Evolutionary conservation across 2,329 filamentous ascomycete species (phyloP).

Genomic region (Colletotrichum tofieldiae): DNA sequence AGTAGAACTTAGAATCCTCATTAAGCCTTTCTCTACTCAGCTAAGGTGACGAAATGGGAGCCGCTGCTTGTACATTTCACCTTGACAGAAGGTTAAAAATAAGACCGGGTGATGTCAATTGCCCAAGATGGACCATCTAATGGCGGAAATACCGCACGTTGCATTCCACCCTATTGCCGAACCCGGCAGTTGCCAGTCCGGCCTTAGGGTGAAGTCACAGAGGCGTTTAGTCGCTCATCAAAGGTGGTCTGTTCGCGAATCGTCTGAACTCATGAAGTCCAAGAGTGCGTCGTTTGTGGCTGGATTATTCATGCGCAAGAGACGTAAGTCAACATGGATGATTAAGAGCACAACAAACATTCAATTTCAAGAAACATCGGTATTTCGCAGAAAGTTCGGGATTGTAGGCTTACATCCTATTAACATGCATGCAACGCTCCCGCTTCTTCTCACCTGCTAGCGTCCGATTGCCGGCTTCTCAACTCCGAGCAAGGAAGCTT

Average conservation of each 20-base stretch:
- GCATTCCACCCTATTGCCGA: background rate
- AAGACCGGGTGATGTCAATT: conserved; percentile 2
- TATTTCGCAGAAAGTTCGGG: conserved; percentile 34
- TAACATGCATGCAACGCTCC: background rate
- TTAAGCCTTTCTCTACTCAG: background rate
- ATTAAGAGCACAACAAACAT: background rate
- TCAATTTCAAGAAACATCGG: background rate
- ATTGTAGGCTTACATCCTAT: conserved; percentile 4
- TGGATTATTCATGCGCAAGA: conserved; percentile 24
- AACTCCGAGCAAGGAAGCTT: background rate
- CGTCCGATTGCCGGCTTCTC: background rate
- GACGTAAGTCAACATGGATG: background rate
- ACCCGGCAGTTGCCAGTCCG: conserved; percentile 13
- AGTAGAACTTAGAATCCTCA: background rate
- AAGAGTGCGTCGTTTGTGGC: background rate
- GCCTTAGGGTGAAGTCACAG: background rate
- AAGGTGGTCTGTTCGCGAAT: conserved; percentile 10
- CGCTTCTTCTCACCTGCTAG: background rate
- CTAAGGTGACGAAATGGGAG: background rate
- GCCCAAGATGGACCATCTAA: background rate
- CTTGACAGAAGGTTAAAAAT: conserved; percentile 6
- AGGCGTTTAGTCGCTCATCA: background rate
- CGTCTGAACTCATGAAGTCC: conserved; percentile 4
- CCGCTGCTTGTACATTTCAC: background rate
- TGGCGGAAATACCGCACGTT: conserved; percentile 9